Evolutionary conservation across 2,329 filamentous ascomycete species (phyloP).

Genomic region (Nothophaeocryptopus gaeumannii): DNA sequence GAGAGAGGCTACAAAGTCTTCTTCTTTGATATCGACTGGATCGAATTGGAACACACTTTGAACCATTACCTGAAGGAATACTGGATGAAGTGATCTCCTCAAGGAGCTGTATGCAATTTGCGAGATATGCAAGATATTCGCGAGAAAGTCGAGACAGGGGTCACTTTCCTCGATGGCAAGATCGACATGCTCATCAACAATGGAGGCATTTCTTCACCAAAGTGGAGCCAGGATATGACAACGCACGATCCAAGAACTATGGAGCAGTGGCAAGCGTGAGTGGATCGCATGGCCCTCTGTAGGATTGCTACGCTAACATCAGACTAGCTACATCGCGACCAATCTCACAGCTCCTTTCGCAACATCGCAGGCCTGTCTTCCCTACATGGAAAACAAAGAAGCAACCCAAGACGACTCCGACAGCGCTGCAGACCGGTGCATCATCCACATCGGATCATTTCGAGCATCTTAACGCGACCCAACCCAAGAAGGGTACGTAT

Average conservation of each 20-base stretch:
- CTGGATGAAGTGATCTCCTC: constrained; percentile 17
- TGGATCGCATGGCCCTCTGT: neutral
- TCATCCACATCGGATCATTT: constrained; percentile 51
- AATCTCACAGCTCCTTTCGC: constrained; percentile 39
- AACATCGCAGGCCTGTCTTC: constrained; percentile 30
- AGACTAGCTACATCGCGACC: constrained; percentile 35
- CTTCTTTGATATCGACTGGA: constrained; percentile 39
- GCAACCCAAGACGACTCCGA: constrained; percentile 13
- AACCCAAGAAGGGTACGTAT: constrained; percentile 50
- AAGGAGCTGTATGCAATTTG: constrained; percentile 32
- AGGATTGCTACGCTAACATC: neutral
- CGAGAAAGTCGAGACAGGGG: constrained; percentile 31
- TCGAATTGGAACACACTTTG: constrained; percentile 38
- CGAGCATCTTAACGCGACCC: constrained; percentile 49
- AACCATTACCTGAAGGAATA: constrained; percentile 30
- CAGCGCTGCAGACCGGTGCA: constrained; percentile 28
- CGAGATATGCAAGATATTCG: constrained; percentile 34
- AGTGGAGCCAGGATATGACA: constrained; percentile 32
- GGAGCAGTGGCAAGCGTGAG: constrained; percentile 36
- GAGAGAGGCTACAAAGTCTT: constrained; percentile 39
- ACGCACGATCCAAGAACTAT: constrained; percentile 35
- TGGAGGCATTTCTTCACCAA: constrained; percentile 37
- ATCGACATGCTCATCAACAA: constrained; percentile 44
- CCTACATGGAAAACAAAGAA: constrained; percentile 28
- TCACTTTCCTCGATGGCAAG: constrained; percentile 32